Conservation (phyloP, 2,329 filamentous ascomycete genomes). For the Epichloe festucae region DNA sequence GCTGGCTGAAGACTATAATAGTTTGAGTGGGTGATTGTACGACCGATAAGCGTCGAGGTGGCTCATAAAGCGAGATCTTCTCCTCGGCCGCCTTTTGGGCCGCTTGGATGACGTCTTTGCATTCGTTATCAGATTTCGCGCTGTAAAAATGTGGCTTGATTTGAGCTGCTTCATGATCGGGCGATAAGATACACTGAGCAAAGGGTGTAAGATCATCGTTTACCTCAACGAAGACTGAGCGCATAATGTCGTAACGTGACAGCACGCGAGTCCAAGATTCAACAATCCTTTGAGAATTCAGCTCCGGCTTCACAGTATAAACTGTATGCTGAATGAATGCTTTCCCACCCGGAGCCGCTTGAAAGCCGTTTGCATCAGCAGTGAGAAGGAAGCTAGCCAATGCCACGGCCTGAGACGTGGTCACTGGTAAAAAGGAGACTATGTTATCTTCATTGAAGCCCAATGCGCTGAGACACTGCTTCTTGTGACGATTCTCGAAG, state of each 20-base stretch:
- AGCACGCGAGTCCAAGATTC: neutral
- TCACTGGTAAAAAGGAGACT: neutral
- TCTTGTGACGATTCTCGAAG: neutral
- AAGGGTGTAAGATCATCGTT: conserved; percentile 22
- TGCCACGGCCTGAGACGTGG: neutral
- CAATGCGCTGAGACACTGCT: neutral
- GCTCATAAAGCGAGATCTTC: neutral
- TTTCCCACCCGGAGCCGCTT: neutral
- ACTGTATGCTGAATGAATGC: neutral
- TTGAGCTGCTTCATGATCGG: conserved; percentile 4
- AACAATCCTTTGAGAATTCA: neutral
- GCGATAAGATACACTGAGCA: conserved; percentile 18
- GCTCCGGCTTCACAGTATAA: neutral
- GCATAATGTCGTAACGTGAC: neutral
- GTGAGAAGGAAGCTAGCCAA: neutral
- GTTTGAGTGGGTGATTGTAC: conserved; percentile 1
- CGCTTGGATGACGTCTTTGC: conserved; percentile 3
- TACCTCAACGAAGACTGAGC: neutral
- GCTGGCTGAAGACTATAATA: conserved; percentile 19
- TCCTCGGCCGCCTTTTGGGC: conserved; percentile 6
- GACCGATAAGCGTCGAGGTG: neutral
- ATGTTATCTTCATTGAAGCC: neutral
- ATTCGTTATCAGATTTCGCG: conserved; percentile 5
- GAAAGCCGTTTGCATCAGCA: neutral
- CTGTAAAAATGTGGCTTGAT: neutral